Evolutionary conservation across 495 filamentous ascomycete genomes (phyloP).

Genomic region (Cercophora samala): DNA sequence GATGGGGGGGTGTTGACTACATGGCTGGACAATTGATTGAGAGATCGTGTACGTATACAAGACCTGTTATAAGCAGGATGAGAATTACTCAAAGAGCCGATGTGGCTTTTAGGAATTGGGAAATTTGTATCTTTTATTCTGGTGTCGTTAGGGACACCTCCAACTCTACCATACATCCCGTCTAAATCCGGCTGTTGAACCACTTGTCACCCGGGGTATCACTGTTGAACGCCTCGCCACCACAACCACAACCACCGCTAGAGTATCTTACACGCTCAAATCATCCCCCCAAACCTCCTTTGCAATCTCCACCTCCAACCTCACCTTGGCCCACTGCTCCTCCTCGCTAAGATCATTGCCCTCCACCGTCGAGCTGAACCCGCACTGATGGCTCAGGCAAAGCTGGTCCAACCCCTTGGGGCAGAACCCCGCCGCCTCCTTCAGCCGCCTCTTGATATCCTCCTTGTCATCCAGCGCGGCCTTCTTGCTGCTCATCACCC

Average conservation of each 20-base stretch:
- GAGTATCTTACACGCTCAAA: slow-evolving; percentile 34
- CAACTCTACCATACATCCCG: background rate
- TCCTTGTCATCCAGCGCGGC: slow-evolving; percentile 60
- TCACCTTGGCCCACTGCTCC: slow-evolving; percentile 54
- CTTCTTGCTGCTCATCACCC: slow-evolving; percentile 64
- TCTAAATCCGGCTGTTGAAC: slow-evolving; percentile 16
- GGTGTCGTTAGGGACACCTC: no score
- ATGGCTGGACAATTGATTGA: no score
- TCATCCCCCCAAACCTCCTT: slow-evolving; percentile 50
- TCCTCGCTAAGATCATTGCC: slow-evolving; percentile 60
- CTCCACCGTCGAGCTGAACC: slow-evolving; percentile 62
- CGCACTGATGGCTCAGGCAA: slow-evolving; percentile 65
- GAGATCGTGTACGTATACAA: no score
- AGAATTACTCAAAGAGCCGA: no score
- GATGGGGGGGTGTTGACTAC: no score
- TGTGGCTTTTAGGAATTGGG: background rate
- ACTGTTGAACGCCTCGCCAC: slow-evolving; percentile 14
- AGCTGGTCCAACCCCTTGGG: slow-evolving; percentile 57
- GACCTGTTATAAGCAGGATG: no score
- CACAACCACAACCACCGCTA: background rate
- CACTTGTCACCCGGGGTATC: slow-evolving; percentile 12
- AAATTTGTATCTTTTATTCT: background rate
- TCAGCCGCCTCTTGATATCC: slow-evolving; percentile 55
- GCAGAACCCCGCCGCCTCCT: slow-evolving; percentile 59
- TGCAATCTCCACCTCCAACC: slow-evolving; percentile 45